Percentiles rank a stretch among this genome's conserved stretches.
phyloP scores from a whole-genome alignment of 345 rosid genomes.

The Eucalyptus victrix region DNA sequence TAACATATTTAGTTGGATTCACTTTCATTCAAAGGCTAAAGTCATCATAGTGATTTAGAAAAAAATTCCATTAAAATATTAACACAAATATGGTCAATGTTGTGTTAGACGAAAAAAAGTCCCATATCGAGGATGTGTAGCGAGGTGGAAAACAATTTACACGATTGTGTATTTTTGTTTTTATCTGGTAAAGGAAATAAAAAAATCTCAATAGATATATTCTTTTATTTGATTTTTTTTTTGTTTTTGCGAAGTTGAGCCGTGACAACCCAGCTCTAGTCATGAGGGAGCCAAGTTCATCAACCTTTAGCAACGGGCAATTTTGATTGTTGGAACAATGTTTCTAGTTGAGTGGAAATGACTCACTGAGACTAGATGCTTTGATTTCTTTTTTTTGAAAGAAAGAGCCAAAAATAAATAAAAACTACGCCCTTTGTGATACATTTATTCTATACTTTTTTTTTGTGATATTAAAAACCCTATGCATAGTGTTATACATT shows the following conservation, averaged over 20 bases:
- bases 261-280: not conserved
- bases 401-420: too few relatives aligned
- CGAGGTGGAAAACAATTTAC: not conserved
- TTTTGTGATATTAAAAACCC: too few relatives aligned
- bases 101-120: not conserved
- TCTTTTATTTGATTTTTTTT: not conserved
- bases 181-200: too few relatives aligned
- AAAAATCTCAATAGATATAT: not conserved
- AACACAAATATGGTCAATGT: not conserved
- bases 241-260: not conserved
- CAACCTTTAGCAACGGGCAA: not conserved
- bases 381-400: not conserved
- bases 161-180: not conserved
- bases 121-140: not conserved
- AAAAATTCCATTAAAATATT: not conserved
- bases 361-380: not conserved
- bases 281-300: not conserved
- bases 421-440: too few relatives aligned
- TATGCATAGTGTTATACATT: too few relatives aligned
- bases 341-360: not conserved
- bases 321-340: not conserved
- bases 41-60: not conserved
- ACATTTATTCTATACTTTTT: too few relatives aligned
- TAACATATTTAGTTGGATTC: not conserved
- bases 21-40: not conserved